Base-by-base conservation (phyloP, 73 alveolate genomes). In the Paramecium caudatum region DNA sequence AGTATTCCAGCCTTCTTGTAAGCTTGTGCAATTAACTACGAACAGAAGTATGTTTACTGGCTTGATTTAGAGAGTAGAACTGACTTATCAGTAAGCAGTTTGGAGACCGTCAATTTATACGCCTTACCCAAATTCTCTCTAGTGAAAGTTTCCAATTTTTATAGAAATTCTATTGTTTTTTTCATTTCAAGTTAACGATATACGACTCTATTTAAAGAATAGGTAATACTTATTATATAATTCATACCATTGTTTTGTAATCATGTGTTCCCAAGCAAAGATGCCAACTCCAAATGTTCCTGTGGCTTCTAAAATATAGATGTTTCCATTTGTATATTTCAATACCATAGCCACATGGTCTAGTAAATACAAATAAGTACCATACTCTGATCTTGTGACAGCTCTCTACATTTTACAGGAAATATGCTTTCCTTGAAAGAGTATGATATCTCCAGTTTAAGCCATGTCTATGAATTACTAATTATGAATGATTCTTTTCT, bases 271-370 rank as follows among this genome's bases (percentile, higher is more conserved):
- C 88, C 88, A 74, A 15, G 17, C 43, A 74, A 74, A 74, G 1
- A 74, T 41, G 36, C 88, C 88, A n/a, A 74, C 88, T 7, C 88
- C 88, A 39, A 21, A 36, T 4, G 43, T 21, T 39, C 88, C 88
- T n/a, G 88, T 74, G 7, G 88, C 88, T 13, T 74, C 88, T 37
- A 74, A n/a, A 17, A 43, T 43, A 45, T 41, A 74, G 16, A 74
- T 21, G 0, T 16, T 7, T 8, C 88, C 88, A 74, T 74, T 45
- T 10, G 62, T 21, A 43, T 74, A 74, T 74, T 74, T 74, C 5
- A 74, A 17, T 5, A 74, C 33, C 68, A 74, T 41, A 1, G 69
- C 88, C 16, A 74, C 88, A 74, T 74, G 88, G 43, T 74, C 80
- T 55, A 25, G 1, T 23, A 15, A 1, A 55, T 23, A 5, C 30